These are phyloP conservation scores for Immersiporthe knoxdaviesiana DNA, from an alignment of 2,329 filamentous ascomycete genomes.

Conservation along the genomic window DNA sequence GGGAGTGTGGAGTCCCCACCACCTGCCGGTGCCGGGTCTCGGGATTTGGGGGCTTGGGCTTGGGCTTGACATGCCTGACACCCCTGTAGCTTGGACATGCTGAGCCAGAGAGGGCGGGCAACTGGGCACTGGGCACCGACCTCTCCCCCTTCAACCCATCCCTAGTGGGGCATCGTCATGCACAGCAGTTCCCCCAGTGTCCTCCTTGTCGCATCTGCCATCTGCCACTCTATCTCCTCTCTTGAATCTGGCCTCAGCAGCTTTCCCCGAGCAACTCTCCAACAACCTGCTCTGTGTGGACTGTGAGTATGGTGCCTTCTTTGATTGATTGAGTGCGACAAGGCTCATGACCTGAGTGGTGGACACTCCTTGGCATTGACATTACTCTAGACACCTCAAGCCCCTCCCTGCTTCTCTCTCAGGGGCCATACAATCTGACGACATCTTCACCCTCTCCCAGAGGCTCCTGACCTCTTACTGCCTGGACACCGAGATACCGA, in stretches of 20 bases:
- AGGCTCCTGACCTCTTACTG: conserved; percentile 3
- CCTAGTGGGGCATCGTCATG: conserved; percentile 18
- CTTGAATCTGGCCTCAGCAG: neutral
- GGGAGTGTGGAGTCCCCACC: conserved; percentile 5
- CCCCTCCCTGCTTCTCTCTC: neutral
- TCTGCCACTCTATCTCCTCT: neutral
- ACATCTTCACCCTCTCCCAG: conserved; percentile 4
- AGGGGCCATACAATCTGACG: neutral
- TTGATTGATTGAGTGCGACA: neutral
- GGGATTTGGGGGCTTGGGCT: neutral
- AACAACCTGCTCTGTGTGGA: neutral
- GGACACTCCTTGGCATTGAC: neutral
- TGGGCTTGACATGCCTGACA: neutral
- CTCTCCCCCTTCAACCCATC: conserved; percentile 6
- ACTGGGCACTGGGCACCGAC: conserved; percentile 6
- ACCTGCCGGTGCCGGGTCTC: neutral
- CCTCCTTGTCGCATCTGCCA: conserved; percentile 18
- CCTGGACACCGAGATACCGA: neutral
- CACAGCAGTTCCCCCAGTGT: neutral
- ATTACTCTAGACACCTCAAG: neutral
- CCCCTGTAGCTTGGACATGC: neutral
- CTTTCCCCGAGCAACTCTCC: neutral
- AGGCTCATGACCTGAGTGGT: neutral
- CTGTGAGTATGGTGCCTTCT: neutral
- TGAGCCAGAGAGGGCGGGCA: neutral